Evolutionary conservation across 2,329 filamentous ascomycete species (phyloP).

Genomic region (Fusarium sp.): DNA sequence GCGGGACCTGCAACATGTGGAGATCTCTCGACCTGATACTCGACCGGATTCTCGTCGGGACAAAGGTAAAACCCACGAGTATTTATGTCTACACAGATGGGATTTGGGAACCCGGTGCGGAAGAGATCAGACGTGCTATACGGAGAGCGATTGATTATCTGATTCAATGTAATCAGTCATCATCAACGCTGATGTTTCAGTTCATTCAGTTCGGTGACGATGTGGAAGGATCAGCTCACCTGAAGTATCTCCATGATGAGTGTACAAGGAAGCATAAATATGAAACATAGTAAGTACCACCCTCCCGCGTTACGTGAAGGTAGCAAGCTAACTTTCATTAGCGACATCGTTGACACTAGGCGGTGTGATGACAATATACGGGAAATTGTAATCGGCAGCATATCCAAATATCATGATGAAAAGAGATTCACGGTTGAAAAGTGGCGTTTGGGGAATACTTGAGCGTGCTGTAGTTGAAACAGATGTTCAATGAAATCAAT

Average conservation of each 20-base stretch:
- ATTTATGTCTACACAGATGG: constrained; percentile 12
- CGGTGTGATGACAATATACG: too few species aligned
- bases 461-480: too few species aligned
- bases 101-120: background rate
- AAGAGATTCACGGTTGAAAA: too few species aligned
- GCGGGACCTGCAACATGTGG: background rate
- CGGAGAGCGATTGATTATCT: background rate
- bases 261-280: too few species aligned
- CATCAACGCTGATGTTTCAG: constrained; percentile 3
- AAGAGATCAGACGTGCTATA: background rate
- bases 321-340: too few species aligned
- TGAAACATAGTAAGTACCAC: too few species aligned
- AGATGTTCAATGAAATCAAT: background rate
- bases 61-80: background rate
- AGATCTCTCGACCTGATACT: background rate
- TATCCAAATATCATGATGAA: too few species aligned
- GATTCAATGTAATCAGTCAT: background rate
- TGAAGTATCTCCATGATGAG: background rate
- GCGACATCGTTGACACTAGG: too few species aligned
- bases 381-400: too few species aligned
- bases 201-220: constrained; percentile 3
- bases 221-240: background rate
- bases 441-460: too few species aligned
- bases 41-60: background rate
- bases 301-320: too few species aligned